Evolutionary conservation across 2,329 filamentous ascomycete species (phyloP), one percentile per base, ranked within the genome.

Genomic region (Botrytis hyacinthi): DNA sequence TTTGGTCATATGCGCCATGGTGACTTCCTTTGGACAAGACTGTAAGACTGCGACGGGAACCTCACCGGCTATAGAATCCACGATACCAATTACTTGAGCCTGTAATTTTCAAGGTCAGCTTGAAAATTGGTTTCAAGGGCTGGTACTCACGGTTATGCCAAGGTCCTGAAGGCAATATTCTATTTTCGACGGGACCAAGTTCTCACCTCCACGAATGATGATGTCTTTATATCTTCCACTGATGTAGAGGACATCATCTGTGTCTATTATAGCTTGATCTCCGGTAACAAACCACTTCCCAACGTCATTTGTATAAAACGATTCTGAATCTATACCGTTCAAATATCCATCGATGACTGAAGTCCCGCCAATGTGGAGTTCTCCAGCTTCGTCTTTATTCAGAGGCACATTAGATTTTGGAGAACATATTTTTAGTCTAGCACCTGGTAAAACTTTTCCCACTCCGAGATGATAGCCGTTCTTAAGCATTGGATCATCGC

Each of bases 281-380:
- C 87, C 87, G 0, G 87, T 88, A 71, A 85, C 83, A 75, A 89
- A 80, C 87, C 87, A 89, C 37, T 82, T 57, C 6, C 48, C 22
- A 22, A 14, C 4, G 26, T n/a, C 48, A 51, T 51, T 26, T 5
- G 48, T 51, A 10, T 70, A 70, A 32, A 59, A 57, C 2, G n/a
- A 22, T 22, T 44, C 87, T 1, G n/a, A 29, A 74, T 87, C 87
- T 0, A 92, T 95, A 85, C 94, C 94, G 78, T 92, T 88, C 87
- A 87, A 89, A 80, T 90, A 90, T 8, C 88, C 87, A 2, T 86
- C 86, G 80, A 91, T 92, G 22, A 95, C 84, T 81, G 93, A 91
- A 81, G 94, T 95, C 0, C 93, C 93, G 0, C 90, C 88, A 63
- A 94, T 93, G 80, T 92, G 94, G 35, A 95, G 86, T 83, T 95